A percentile compares a stretch with the other conserved stretches of the same genome.
These are phyloP conservation scores for Coemansia sp. DNA, from an alignment of 192 early-diverging fungal genomes.

Conservation along the genomic window DNA sequence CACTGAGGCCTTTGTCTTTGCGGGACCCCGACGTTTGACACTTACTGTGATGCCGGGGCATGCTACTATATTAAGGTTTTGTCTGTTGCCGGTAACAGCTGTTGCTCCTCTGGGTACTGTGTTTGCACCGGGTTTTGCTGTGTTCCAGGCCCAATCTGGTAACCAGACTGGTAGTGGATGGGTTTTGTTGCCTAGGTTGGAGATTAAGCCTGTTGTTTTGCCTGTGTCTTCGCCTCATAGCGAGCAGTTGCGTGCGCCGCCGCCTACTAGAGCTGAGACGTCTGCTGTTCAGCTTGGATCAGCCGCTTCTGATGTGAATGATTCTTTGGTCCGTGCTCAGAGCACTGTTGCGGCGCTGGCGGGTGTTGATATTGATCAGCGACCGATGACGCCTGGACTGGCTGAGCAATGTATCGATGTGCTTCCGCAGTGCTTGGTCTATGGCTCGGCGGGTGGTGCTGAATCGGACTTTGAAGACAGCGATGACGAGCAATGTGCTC, in stretches of 20 bases:
- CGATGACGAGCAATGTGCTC: background rate
- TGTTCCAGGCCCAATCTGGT: background rate
- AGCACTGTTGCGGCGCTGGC: constrained; percentile 9
- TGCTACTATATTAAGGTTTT: constrained; percentile 20
- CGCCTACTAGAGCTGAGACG: constrained; percentile 27
- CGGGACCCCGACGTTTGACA: constrained; percentile 29
- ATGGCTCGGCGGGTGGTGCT: background rate
- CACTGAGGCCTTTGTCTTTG: constrained; percentile 44
- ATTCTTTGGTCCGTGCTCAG: background rate
- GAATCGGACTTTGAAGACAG: constrained; percentile 46
- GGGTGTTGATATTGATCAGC: background rate
- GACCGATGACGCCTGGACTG: constrained; percentile 21
- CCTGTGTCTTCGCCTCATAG: background rate
- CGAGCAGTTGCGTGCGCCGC: constrained; percentile 1
- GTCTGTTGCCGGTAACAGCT: constrained; percentile 25
- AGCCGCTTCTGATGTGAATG: background rate
- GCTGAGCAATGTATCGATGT: constrained; percentile 11
- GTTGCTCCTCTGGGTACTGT: background rate
- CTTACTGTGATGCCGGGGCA: constrained; percentile 38
- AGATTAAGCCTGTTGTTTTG: constrained; percentile 21
- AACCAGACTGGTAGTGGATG: constrained; percentile 35
- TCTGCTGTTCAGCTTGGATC: background rate
- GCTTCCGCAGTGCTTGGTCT: constrained; percentile 19
- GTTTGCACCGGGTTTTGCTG: background rate
- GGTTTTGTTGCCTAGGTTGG: constrained; percentile 39